Evolutionary conservation across 257 asterid genomes (phyloP), one percentile per base, ranked within the genome.

Genomic region (Scutellaria galericulata): DNA sequence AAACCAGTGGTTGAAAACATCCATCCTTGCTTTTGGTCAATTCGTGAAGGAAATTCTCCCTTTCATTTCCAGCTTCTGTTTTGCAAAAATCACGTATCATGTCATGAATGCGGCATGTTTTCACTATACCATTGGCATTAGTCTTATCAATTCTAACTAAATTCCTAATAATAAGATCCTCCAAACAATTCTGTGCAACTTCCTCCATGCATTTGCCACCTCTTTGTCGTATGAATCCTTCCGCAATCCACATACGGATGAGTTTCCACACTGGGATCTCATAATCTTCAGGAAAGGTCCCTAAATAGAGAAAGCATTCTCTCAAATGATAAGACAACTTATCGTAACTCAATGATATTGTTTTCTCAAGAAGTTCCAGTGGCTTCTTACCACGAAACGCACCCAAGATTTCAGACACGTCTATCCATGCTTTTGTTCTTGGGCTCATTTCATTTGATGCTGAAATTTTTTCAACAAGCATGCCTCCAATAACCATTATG

Each of bases 251-350:
- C 77, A 83, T 35, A 0, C 75, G 69, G 3, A 77, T 73, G 56
- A 87, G 48, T 62, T 76, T 80, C 86, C 83, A 70, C 2, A 72
- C 83, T 0, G 84, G 80, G 63, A 87, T 83, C 70, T 69, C 76
- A 31, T 8, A 61, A 24, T 81, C 87, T 14, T 84, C 83, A 0
- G 85, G 85, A 37, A 82, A 86, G 55, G 81, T 60, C 11, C 86
- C 90, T 12, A 84, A 72, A 35, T 87, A 85, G 3, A 87, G 82
- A 58, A 87, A 83, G 51, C 93, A 87, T 0, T 73, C 83, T 61
- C 82, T 76, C 72, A 84, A 72, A 57, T 82, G 71, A 51, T 77
- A 65, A 7, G 91, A 88, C 75, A 88, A 40, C 20, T 81, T 52
- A 7, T 75, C 79, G 39, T 84, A 88, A 57, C 88, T 86, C 73